Conservation (phyloP, 768 basidiomycete species). For the Gymnopilus dilepis region DNA sequence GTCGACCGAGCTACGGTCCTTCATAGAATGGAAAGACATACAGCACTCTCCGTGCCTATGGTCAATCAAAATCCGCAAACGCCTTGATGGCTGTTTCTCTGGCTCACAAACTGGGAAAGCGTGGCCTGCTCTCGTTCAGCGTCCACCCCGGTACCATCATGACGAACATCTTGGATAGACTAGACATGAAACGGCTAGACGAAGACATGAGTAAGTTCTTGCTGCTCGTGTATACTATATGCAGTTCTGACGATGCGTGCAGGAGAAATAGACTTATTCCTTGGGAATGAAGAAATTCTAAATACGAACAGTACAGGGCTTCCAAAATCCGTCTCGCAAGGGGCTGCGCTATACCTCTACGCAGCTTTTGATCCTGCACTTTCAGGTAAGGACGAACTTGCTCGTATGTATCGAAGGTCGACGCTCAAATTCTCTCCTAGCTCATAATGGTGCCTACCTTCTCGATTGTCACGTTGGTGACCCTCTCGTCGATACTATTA, state of each 20-base stretch:
- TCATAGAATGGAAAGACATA: neutral
- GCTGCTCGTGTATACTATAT: too few relatives aligned
- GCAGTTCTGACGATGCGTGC: too few relatives aligned
- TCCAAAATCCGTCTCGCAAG: neutral
- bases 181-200: neutral
- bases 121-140: neutral
- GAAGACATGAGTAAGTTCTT: neutral
- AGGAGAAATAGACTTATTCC: neutral
- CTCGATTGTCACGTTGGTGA: neutral
- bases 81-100: neutral
- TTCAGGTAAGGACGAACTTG: neutral
- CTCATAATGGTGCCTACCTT: neutral
- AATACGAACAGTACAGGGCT: neutral
- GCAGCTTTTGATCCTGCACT: neutral
- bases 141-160: neutral
- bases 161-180: neutral
- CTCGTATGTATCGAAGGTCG: neutral
- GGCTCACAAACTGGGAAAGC: neutral
- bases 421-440: neutral
- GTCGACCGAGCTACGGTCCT: too few relatives aligned
- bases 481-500: neutral
- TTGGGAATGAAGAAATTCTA: neutral
- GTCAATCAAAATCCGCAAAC: neutral
- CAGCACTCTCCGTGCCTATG: neutral
- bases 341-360: neutral